Base-by-base conservation (phyloP, 768 basidiomycete species). In the Suillus spraguei region DNA sequence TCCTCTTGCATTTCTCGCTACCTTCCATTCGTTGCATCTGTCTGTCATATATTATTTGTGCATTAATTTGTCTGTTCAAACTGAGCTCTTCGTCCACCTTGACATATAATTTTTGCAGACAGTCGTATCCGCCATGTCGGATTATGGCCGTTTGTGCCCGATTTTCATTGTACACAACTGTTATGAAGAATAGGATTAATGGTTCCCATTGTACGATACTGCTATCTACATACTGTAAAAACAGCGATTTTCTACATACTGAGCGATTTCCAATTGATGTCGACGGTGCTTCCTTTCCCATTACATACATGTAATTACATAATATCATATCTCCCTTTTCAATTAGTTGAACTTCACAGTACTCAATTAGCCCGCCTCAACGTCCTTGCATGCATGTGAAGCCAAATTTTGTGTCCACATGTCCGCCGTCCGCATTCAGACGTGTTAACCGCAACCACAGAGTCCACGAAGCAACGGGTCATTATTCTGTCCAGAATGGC, bases 31-130 rank as follows among this genome's bases (percentile, higher is more conserved):
- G 56, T 47, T 32, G 41, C 39, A 11, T 35, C 61, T 35, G n/a
- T n/a, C n/a, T n/a, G 20, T 3, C 33, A 44, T 41, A 4, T 59
- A 59, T 59, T 55, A 62, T 11, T 62, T 62, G 61, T 62, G 39
- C 17, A 55, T 47, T 22, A n/a, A 16, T 16, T 14, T 16, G 14
- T 55, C 35, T 32, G 28, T 50, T 24, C 46, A 8, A 24, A n/a
- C 10, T 24, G 6, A 35, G 17, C 32, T 24, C 17, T n/a, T 35
- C 20, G 4, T 61, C 16, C 22, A 9, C 35, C 10, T 32, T 56
- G 33, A 42, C 32, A 13, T 20, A 13, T 61, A 47, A 63, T 61
- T 5, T 58, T 28, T 28, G 4, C 28, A 28, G 28, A 28, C 47
- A 22, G 24, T 22, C 22, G n/a, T 60, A 8, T 14, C 24, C 16